These are phyloP conservation scores for Stachybotrys chlorohalonatus DNA, from an alignment of 2,329 filamentous ascomycete species.

Conservation along the genomic window DNA sequence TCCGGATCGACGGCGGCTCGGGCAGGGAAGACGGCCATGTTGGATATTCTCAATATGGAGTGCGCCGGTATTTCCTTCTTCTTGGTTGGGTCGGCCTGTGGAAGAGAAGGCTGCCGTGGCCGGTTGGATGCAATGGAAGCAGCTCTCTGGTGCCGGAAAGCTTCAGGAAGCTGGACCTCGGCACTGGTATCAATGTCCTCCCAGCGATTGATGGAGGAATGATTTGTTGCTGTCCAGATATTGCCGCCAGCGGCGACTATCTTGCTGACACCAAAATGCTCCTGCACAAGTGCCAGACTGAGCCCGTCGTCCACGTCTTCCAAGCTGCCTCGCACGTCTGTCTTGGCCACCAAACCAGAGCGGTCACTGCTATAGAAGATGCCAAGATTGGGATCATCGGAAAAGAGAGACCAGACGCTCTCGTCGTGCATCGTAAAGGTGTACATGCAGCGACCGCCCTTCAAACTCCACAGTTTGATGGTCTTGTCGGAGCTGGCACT, in stretches of 20 bases:
- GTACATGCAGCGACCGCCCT: slow-evolving; percentile 91
- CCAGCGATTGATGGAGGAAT: slow-evolving; percentile 91
- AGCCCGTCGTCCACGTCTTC: slow-evolving; percentile 71
- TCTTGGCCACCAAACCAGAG: slow-evolving; percentile 91
- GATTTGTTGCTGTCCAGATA: slow-evolving; percentile 84
- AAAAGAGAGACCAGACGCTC: slow-evolving; percentile 93
- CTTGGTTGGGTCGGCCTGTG: slow-evolving; percentile 21
- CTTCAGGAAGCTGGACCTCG: slow-evolving; percentile 56
- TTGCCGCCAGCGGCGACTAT: slow-evolving; percentile 61
- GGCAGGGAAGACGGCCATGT: slow-evolving; percentile 67
- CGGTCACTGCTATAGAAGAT: slow-evolving; percentile 95
- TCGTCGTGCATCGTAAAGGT: slow-evolving; percentile 99
- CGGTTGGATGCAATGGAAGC: slow-evolving; percentile 33
- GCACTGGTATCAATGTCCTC: slow-evolving; percentile 71
- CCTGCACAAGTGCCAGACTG: slow-evolving; percentile 83
- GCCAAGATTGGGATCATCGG: slow-evolving; percentile 72
- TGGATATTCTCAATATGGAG: slow-evolving; percentile 74
- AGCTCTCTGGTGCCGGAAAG: slow-evolving; percentile 38
- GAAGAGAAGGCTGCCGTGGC: slow-evolving; percentile 20
- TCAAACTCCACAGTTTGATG: slow-evolving; percentile 96
- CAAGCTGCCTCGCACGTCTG: slow-evolving; percentile 68
- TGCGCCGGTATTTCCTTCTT: slow-evolving; percentile 66
- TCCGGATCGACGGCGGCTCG: slow-evolving; percentile 46
- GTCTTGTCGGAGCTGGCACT: slow-evolving; percentile 95
- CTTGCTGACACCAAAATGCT: slow-evolving; percentile 73